These are phyloP conservation scores for Plectosphaerella cucumerina DNA, from an alignment of 2,329 filamentous ascomycete genomes.

Conservation along the genomic window DNA sequence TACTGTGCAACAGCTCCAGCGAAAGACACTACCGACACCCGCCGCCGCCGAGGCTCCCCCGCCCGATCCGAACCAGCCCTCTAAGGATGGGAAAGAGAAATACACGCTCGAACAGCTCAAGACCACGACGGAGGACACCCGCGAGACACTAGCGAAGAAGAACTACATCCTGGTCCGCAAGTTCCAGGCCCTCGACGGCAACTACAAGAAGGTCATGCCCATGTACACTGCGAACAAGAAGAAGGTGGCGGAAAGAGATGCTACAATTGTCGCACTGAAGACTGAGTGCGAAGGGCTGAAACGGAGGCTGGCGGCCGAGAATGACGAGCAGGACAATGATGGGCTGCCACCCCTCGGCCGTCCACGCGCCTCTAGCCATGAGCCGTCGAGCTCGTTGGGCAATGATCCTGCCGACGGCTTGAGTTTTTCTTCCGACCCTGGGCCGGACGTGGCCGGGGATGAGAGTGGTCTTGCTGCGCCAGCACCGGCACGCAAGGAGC, in stretches of 20 bases:
- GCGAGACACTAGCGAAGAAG: background rate
- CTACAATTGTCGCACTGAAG: background rate
- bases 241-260: background rate
- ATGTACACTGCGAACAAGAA: background rate
- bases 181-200: background rate
- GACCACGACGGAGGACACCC: background rate
- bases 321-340: too few relatives aligned
- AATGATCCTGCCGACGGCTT: background rate
- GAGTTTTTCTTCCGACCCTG: slow-evolving; percentile 9
- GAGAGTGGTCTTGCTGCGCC: background rate
- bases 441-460: background rate
- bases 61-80: background rate
- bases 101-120: background rate
- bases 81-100: background rate
- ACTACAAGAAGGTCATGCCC: background rate
- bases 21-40: too few relatives aligned
- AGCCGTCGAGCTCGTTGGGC: background rate
- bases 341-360: background rate
- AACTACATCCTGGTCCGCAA: background rate
- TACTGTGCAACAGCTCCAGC: too few relatives aligned
- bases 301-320: too few relatives aligned
- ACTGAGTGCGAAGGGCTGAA: too few relatives aligned
- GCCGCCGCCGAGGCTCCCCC: too few relatives aligned
- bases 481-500: too few relatives aligned
- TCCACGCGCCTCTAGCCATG: background rate